phyloP scores from a whole-genome alignment of 2,329 filamentous ascomycete genomes.

The Aspergillus melleus region DNA sequence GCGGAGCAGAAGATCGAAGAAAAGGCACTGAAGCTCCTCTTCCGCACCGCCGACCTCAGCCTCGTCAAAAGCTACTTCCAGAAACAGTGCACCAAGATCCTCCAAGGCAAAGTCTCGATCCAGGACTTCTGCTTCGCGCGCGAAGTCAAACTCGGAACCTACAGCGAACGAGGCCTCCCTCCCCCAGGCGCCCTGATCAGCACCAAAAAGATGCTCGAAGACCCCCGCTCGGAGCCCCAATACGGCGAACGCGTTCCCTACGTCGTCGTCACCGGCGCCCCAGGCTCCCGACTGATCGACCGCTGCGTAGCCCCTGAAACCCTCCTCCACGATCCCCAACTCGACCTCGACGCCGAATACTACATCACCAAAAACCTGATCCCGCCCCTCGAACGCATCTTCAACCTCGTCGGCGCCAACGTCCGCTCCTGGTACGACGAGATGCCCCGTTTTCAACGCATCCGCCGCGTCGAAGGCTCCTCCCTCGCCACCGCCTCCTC shows the following conservation, averaged over 20 bases:
- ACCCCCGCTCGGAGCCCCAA: conserved; percentile 84
- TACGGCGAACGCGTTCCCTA: conserved; percentile 95
- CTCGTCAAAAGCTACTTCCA: conserved; percentile 90
- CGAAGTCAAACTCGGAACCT: conserved; percentile 87
- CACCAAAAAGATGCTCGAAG: conserved; percentile 79
- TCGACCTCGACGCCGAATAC: conserved; percentile 88
- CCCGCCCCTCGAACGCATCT: conserved; percentile 91
- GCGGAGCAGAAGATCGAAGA: conserved; percentile 97
- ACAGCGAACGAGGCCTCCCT: conserved; percentile 74
- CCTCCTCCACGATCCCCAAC: conserved; percentile 72
- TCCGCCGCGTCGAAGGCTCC: conserved; percentile 60
- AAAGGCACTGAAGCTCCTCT: conserved; percentile 82
- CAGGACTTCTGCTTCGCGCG: conserved; percentile 96
- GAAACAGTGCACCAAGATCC: conserved; percentile 85
- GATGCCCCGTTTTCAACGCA: conserved; percentile 86
- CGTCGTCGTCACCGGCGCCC: conserved; percentile 85
- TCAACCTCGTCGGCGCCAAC: conserved; percentile 92
- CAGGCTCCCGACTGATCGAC: conserved; percentile 81
- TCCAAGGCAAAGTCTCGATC: conserved; percentile 81
- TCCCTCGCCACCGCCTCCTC: conserved; percentile 18
- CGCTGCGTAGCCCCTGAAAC: conserved; percentile 87
- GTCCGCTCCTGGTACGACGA: conserved; percentile 91
- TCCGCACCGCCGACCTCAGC: conserved; percentile 84
- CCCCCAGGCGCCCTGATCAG: conserved; percentile 89
- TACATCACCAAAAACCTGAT: conserved; percentile 97